Evolutionary conservation across 1,284 basidiomycete species (phyloP), one percentile per base, ranked within the genome.

Genomic region (Afroboletus lepidellus): DNA sequence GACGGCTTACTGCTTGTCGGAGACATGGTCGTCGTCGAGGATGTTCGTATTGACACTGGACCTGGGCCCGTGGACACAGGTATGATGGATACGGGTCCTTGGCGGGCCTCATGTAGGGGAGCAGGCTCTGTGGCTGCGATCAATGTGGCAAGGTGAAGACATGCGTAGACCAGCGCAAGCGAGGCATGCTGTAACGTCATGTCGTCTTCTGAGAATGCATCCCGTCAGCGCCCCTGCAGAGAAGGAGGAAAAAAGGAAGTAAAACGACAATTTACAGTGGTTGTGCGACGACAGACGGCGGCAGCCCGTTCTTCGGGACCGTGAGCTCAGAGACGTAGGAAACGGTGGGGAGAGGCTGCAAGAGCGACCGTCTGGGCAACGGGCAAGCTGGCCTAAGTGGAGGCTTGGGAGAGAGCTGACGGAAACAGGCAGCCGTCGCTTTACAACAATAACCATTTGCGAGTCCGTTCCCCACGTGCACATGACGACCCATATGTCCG

Each of bases 51-150:
- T 36, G 57, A 57, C 29, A 16, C 24, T 44, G 56, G 57, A 2
- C 51, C 52, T 5, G 62, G 57, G 1, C 13, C 58, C 3, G 8
- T 7, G 24, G 51, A 41, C n/a, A n/a, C n/a, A 42, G 33, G 15
- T 7, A 29, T 11, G n/a, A 4, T 32, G 55, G 37, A 36, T 29
- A 50, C 41, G 41, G 61, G 50, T 29, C 45, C 63, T 48, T 64
- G 65, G 8, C 61, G 65, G 18, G 61, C 59, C 65, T 64, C 63
- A 32, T 58, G 63, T 43, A 46, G 9, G 1, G 13, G 55, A 48
- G 56, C 37, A 53, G 49, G 58, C 16, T 8, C 36, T 12, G 51
- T 46, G 44, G 65, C 61, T 52, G 49, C 53, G 36, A 38, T 41
- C 20, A 53, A 54, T 43, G 63, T 47, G 50, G 43, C 33, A 8